These are phyloP conservation scores for Ramalina intermedia DNA, from an alignment of 495 filamentous ascomycete genomes.

Conservation along the genomic window DNA sequence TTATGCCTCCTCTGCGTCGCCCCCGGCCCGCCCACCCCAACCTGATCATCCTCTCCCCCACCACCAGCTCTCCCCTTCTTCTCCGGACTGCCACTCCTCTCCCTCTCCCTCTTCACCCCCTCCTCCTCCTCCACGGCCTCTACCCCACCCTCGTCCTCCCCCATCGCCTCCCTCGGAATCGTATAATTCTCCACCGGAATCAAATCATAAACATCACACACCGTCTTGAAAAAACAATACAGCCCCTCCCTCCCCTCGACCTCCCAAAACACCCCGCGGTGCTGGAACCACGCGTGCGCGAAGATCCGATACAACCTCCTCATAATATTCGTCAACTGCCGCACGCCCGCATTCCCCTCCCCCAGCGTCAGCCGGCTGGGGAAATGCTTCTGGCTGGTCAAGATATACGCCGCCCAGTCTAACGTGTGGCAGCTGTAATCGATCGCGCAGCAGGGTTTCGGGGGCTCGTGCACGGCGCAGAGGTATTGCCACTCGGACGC, in stretches of 20 bases:
- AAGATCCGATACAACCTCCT: constrained; percentile 90
- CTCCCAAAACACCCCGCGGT: constrained; percentile 87
- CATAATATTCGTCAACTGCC: constrained; percentile 88
- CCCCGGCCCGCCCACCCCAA: constrained; percentile 42
- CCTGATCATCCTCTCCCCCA: constrained; percentile 19
- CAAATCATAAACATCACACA: constrained; percentile 79
- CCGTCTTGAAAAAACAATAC: constrained; percentile 92
- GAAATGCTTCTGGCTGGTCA: constrained; percentile 83
- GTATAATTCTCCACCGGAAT: constrained; percentile 92
- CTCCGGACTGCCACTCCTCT: constrained; percentile 55
- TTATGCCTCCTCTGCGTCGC: constrained; percentile 63
- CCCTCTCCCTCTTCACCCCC: constrained; percentile 36
- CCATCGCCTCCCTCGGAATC: constrained; percentile 84
- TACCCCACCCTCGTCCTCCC: constrained; percentile 18
- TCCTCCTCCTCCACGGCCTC: constrained; percentile 2
- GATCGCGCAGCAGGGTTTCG: constrained; percentile 91
- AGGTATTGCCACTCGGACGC: constrained; percentile 98
- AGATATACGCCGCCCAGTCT: constrained; percentile 85
- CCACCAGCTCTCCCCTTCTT: constrained; percentile 15
- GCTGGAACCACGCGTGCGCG: constrained; percentile 97
- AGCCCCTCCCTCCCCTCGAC: constrained; percentile 79
- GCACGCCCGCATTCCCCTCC: constrained; percentile 45
- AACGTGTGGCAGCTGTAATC: constrained; percentile 98
- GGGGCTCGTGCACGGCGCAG: constrained; percentile 90
- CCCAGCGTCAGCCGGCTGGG: constrained; percentile 67